phyloP scores from a whole-genome alignment of 2,329 filamentous ascomycete species.

The Aspergillus spinulosporus region DNA sequence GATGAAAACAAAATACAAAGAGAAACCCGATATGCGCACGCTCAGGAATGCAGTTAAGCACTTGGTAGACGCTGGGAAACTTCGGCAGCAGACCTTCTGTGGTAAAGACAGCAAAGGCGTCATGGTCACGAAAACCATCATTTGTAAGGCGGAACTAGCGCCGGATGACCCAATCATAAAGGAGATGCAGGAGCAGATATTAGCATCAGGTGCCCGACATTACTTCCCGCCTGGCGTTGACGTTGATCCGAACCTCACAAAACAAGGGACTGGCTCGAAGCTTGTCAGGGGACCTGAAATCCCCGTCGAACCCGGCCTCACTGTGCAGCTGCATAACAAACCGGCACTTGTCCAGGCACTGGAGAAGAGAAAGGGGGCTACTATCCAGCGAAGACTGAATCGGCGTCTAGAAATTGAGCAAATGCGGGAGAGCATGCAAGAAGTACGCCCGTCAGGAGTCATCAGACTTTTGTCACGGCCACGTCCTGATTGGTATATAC shows the following conservation, averaged over 20 bases:
- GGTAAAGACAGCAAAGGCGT: slow-evolving; percentile 51
- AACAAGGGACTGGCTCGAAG: slow-evolving; percentile 16
- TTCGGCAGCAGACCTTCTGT: slow-evolving; percentile 55
- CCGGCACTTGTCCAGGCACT: slow-evolving; percentile 33
- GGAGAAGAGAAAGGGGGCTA: slow-evolving; percentile 30
- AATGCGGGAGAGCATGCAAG: slow-evolving; percentile 6
- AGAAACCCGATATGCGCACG: slow-evolving; percentile 55
- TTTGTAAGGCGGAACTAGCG: slow-evolving; percentile 50
- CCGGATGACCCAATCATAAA: slow-evolving; percentile 49
- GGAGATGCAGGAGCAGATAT: slow-evolving; percentile 52
- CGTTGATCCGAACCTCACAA: slow-evolving; percentile 38
- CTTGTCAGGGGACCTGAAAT: slow-evolving; percentile 21
- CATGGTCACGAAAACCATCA: slow-evolving; percentile 52
- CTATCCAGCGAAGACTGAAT: slow-evolving; percentile 29
- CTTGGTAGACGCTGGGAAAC: slow-evolving; percentile 51
- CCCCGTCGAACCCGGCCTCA: slow-evolving; percentile 36
- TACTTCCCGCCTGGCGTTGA: slow-evolving; percentile 49
- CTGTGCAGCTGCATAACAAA: slow-evolving; percentile 39
- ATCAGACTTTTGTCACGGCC: slow-evolving; percentile 35
- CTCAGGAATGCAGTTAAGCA: slow-evolving; percentile 52
- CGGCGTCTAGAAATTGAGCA: slow-evolving; percentile 22
- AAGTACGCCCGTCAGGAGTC: slow-evolving; percentile 17
- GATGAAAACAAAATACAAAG: slow-evolving; percentile 47
- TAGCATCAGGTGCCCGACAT: slow-evolving; percentile 44
- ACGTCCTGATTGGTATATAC: slow-evolving; percentile 20